Base-by-base conservation (phyloP, 1,284 basidiomycete species). In the Fomitiporia mediterranea region DNA sequence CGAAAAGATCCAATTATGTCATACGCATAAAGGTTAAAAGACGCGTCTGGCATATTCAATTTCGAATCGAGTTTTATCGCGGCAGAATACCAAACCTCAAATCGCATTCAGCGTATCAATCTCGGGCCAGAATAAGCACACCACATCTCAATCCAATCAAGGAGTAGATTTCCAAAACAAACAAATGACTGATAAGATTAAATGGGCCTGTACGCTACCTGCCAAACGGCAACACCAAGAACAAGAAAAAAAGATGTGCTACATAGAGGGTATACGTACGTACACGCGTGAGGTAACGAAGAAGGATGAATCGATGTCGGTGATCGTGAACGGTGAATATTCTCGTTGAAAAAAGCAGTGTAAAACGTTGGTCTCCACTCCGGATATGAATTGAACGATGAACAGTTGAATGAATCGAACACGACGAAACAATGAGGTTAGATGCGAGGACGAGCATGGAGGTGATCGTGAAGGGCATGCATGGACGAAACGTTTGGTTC, bases 241-340 rank as follows among this genome's bases (percentile, higher is more conserved):
- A 51, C n/a, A n/a, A n/a, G n/a, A n/a, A n/a, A n/a, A n/a, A n/a
- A n/a, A n/a, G n/a, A n/a, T n/a, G 40, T 13, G 42, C 49, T 56
- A 56, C 40, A 56, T 51, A 43, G 37, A 51, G 49, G 55, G 55
- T 56, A 56, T 56, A 51, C 35, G 48, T 44, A 56, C 49, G 50
- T 46, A 56, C 49, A 56, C 15, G 19, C 40, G 40, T 46, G 40
- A 54, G 35, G 13, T 23, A 30, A 21, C 19, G 13, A 47, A 25
- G n/a, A 13, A n/a, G n/a, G n/a, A n/a, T 21, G n/a, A 39, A 39
- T n/a, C 15, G 43, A 51, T 51, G 39, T 23, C 19, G 27, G 25
- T 27, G 34, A 39, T 39, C 15, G 48, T 19, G 34, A 51, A 43
- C 34, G 47, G n/a, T n/a, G n/a, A n/a, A n/a, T n/a, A n/a, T n/a